Percentiles rank a stretch among this genome's conserved stretches.
Conservation (phyloP, 768 basidiomycete species). For the Collybia sordida region DNA sequence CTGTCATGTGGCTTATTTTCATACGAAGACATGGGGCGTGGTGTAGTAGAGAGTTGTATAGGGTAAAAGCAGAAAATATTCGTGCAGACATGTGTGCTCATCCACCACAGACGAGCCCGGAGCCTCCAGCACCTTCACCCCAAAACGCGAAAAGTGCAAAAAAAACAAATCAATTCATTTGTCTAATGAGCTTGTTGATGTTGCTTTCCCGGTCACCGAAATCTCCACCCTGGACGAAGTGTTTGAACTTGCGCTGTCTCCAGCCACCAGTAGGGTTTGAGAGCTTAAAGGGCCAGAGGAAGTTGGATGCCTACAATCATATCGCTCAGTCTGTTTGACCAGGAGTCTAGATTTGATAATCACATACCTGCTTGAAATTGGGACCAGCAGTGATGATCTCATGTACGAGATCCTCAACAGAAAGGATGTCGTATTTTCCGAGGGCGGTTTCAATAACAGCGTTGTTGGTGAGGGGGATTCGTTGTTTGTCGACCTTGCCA, state of each 20-base stretch:
- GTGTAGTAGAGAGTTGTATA: constrained; percentile 9
- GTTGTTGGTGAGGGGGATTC: constrained; percentile 94
- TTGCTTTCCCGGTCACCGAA: constrained; percentile 95
- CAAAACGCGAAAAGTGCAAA: constrained; percentile 5
- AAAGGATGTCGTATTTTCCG: constrained; percentile 94
- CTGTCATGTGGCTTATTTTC: constrained; percentile 16
- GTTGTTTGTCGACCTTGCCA: constrained; percentile 97
- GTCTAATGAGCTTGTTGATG: constrained; percentile 97
- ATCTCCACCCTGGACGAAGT: constrained; percentile 95
- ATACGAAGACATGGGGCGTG: constrained; percentile 12
- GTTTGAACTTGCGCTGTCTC: constrained; percentile 97
- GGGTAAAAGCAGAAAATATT: constrained; percentile 10
- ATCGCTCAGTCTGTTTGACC: constrained; percentile 7
- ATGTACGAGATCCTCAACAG: constrained; percentile 95
- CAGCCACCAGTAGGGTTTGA: constrained; percentile 99
- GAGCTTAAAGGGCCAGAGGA: constrained; percentile 99
- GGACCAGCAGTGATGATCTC: constrained; percentile 95
- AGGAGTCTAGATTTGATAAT: not conserved
- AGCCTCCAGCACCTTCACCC: constrained; percentile 10
- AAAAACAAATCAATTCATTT: constrained; percentile 73
- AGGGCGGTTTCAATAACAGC: constrained; percentile 87
- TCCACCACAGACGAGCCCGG: constrained; percentile 5
- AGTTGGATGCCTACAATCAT: constrained; percentile 71
- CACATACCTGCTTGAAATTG: constrained; percentile 94
- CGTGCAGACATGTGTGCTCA: constrained; percentile 10